Base-by-base conservation (phyloP, 805 yeast genomes). In the Kodamaea nitidulidarum region DNA sequence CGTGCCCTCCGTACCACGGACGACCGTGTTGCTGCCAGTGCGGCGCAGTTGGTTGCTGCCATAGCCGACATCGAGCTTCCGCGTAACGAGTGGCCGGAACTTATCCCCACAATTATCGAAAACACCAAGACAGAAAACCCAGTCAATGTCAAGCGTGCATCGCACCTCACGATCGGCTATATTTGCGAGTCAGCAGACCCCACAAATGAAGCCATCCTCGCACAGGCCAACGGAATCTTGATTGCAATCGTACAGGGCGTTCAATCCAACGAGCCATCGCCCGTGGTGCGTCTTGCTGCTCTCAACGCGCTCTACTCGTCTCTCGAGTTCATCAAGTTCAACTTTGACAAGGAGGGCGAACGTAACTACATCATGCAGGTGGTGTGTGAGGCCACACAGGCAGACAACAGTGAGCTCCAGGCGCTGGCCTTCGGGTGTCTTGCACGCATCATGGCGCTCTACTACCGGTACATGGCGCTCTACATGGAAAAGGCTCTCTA, bases 221-320 rank as follows among this genome's bases (percentile, higher is more conserved):
- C 86, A 4, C 95, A 90, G 62, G 81, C 95, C 15, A 87, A 87
- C 61, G 96, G 96, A 39, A 88, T 93, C 41, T 72, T 93, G 49
- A 88, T 95, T 48, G 95, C 98, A 16, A 88, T 91, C 56, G 95
- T 91, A 33, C 98, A 93, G 69, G 98, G 98, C 48, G 97, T 95
- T 3, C 95, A 86, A 58, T 66, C 83, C 15, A 70, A 80, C 7
- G 98, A 91, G 63, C 80, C 87, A 8, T 78, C 84, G 16, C 67
- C 71, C 31, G 64, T 71, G 25, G 97, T 93, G 29, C 76, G 97
- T 48, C 71, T 87, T 48, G 85, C 97, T 4, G 98, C 98, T 1
- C 72, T 93, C 50, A 85, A 85, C 56, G 96, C 98, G 2, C 75
- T 93, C 45, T 95, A 85, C 32, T 85, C 84, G 65, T 88, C 98